phyloP scores from a whole-genome alignment of 2,329 filamentous ascomycete genomes.

The Ilyonectria destructans region DNA sequence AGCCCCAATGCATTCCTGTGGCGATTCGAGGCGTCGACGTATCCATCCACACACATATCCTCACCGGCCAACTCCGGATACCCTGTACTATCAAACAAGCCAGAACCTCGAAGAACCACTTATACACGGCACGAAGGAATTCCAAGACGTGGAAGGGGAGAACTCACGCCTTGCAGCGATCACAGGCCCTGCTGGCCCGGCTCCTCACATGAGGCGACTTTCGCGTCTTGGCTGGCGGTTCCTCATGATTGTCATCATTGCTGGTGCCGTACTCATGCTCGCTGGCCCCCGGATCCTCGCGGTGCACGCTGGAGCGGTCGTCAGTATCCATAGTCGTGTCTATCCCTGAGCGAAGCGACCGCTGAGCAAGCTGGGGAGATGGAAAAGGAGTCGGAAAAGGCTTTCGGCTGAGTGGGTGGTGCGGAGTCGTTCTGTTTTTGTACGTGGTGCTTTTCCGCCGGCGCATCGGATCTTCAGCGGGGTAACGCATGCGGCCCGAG shows the following conservation, averaged over 20 bases:
- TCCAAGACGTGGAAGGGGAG: not conserved
- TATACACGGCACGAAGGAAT: too few relatives aligned
- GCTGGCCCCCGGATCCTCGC: not conserved
- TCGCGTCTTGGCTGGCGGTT: constrained; percentile 15
- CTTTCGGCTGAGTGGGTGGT: constrained; percentile 9
- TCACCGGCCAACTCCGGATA: not conserved
- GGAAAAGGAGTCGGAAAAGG: constrained; percentile 14
- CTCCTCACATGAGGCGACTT: constrained; percentile 28
- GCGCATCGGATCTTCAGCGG: constrained; percentile 15
- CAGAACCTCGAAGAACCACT: not conserved
- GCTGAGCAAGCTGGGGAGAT: not conserved
- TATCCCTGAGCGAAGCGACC: not conserved
- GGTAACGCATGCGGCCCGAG: not conserved
- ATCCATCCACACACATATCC: not conserved
- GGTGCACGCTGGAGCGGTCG: not conserved
- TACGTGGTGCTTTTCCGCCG: constrained; percentile 22
- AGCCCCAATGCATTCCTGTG: not conserved
- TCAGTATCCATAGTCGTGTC: constrained; percentile 1
- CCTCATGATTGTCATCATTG: not conserved
- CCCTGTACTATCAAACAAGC: not conserved
- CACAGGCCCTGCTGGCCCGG: constrained; percentile 44
- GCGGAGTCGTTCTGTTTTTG: constrained; percentile 8
- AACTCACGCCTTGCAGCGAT: constrained; percentile 47
- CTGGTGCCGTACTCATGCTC: not conserved
- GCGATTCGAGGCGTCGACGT: not conserved